These are phyloP conservation scores for Umbelopsis sp. DNA, from an alignment of 192 early-diverging fungal species.

Conservation along the genomic window DNA sequence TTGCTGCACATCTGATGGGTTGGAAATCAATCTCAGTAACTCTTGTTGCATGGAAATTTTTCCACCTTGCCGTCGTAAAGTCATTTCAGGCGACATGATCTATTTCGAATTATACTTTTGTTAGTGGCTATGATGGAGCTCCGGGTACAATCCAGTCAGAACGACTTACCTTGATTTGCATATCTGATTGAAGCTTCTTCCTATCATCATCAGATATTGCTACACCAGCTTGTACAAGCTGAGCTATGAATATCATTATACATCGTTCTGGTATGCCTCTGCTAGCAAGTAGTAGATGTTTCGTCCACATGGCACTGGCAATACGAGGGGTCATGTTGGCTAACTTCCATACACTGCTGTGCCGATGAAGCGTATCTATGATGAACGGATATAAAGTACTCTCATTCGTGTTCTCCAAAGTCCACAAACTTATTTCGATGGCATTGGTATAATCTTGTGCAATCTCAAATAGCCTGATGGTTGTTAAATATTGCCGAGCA, in stretches of 20 bases:
- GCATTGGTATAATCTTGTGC: constrained; percentile 52
- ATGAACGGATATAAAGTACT: constrained; percentile 47
- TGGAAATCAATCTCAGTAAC: not conserved
- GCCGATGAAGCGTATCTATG: constrained; percentile 51
- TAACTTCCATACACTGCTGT: constrained; percentile 54
- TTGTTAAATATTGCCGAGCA: constrained; percentile 60
- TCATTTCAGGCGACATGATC: constrained; percentile 11
- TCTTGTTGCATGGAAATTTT: not conserved
- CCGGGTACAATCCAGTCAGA: no score
- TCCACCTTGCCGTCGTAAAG: not conserved
- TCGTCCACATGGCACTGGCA: constrained; percentile 26
- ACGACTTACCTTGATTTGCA: constrained; percentile 29
- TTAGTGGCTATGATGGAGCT: no score
- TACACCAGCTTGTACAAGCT: constrained; percentile 41
- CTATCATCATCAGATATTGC: constrained; percentile 23
- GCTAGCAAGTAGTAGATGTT: constrained; percentile 26
- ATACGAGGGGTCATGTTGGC: constrained; percentile 31
- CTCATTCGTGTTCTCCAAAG: constrained; percentile 56
- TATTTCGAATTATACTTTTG: not conserved
- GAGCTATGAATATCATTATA: constrained; percentile 43
- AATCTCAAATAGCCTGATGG: constrained; percentile 50
- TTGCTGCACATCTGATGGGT: not conserved
- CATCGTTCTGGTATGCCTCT: constrained; percentile 31
- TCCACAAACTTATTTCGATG: constrained; percentile 54
- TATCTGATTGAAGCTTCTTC: constrained; percentile 35